Percentiles rank a stretch among this genome's conserved stretches.
These are phyloP conservation scores for Lactuca sativa DNA, from an alignment of 129 eudicot species.

Conservation along the genomic window DNA sequence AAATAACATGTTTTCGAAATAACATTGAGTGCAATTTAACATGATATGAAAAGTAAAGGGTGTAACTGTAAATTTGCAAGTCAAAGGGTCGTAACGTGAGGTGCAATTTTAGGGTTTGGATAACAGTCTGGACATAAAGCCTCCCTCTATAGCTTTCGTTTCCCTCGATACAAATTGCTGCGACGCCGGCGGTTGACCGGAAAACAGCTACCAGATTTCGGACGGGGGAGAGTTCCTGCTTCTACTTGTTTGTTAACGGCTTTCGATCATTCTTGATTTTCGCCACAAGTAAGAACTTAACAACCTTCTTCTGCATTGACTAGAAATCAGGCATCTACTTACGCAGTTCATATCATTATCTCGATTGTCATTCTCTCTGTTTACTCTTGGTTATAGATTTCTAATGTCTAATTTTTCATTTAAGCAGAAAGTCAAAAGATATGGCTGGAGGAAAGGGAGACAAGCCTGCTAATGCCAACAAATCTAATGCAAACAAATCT, in stretches of 20 bases:
- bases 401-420: background rate
- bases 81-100: conserved; percentile 8
- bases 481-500: conserved; percentile 10
- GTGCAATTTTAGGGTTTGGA: conserved; percentile 9
- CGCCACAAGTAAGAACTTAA: conserved; percentile 8
- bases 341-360: background rate
- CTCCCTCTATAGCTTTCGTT: background rate
- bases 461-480: conserved; percentile 9
- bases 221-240: conserved; percentile 9
- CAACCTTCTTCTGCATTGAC: conserved; percentile 1
- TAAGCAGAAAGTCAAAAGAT: conserved; percentile 11
- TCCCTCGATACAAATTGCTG: conserved; percentile 2
- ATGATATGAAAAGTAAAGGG: background rate
- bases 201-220: conserved; percentile 6
- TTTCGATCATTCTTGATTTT: background rate
- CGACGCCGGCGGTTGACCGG: conserved; percentile 17
- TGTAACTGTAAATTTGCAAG: background rate
- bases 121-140: background rate
- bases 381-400: background rate
- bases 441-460: conserved; percentile 23
- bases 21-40: background rate
- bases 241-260: background rate
- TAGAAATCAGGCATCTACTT: conserved; percentile 1
- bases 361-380: background rate
- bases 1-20: no score